Conservation (phyloP, 768 basidiomycete genomes). For the Leccinellum albellum region DNA sequence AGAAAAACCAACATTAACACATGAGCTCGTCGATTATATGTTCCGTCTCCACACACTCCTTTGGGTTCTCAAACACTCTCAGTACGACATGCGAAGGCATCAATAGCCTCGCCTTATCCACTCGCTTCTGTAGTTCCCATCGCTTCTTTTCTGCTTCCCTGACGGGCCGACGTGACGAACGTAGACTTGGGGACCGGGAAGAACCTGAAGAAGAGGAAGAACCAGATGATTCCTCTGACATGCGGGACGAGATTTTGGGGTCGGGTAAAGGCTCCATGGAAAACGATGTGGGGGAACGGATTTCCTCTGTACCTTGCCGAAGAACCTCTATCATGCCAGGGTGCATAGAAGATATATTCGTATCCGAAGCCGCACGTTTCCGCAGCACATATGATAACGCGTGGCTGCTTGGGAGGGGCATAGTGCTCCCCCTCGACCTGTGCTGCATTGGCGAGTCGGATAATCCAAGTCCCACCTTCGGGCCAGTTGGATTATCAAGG, state of each 20-base stretch:
- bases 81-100: conserved; percentile 57
- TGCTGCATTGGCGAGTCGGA: conserved; percentile 3
- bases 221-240: conserved; percentile 27
- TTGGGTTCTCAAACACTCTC: conserved; percentile 64
- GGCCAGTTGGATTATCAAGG: conserved; percentile 66
- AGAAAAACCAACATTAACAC: not conserved
- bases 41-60: conserved; percentile 63
- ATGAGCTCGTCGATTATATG: conserved; percentile 33
- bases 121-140: conserved; percentile 56
- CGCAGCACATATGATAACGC: conserved; percentile 1
- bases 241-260: not conserved
- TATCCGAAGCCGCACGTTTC: conserved; percentile 21
- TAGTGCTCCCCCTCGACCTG: conserved; percentile 5
- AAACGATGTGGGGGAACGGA: conserved; percentile 11
- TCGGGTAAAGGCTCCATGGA: conserved; percentile 14
- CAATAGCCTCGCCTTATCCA: conserved; percentile 57
- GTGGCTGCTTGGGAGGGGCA: conserved; percentile 1
- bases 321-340: conserved; percentile 12
- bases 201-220: conserved; percentile 21
- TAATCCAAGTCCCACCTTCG: conserved; percentile 1
- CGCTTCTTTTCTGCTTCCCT: conserved; percentile 55
- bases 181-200: conserved; percentile 17
- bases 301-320: conserved; percentile 10
- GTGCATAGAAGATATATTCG: conserved; percentile 8
- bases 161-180: conserved; percentile 24